Percentiles rank a stretch among this genome's conserved stretches.
These are phyloP conservation scores for Tuber microsphaerosporum DNA, from an alignment of 495 filamentous ascomycete genomes.

Conservation along the genomic window DNA sequence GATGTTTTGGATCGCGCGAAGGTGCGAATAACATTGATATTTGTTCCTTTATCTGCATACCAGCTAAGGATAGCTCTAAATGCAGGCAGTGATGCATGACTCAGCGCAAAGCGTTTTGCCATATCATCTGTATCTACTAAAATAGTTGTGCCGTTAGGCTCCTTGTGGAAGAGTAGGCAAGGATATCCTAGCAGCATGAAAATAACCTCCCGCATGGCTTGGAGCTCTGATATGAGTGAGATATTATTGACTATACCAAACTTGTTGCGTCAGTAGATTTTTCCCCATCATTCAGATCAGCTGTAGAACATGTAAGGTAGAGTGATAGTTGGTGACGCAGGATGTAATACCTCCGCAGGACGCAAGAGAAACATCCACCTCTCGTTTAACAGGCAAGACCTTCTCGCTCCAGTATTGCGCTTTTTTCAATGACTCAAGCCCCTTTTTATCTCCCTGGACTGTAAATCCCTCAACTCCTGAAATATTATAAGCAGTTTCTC, in stretches of 20 bases:
- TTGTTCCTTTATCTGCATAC: slow-evolving; percentile 42
- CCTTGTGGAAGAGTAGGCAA: slow-evolving; percentile 60
- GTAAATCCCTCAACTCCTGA: slow-evolving; percentile 29
- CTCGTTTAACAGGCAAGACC: slow-evolving; percentile 44
- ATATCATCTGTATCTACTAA: slow-evolving; percentile 16
- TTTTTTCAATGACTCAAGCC: slow-evolving; percentile 31
- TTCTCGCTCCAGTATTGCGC: slow-evolving; percentile 38
- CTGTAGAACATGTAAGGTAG: neutral
- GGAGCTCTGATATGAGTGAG: slow-evolving; percentile 59
- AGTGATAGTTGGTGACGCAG: slow-evolving; percentile 8
- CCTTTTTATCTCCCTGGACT: slow-evolving; percentile 18
- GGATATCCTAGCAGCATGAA: slow-evolving; percentile 78
- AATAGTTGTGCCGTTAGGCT: slow-evolving; percentile 40
- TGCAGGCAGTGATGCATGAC: slow-evolving; percentile 39
- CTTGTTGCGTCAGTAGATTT: slow-evolving; percentile 30
- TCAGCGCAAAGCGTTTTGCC: slow-evolving; percentile 38
- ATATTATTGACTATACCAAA: slow-evolving; percentile 44
- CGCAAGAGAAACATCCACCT: slow-evolving; percentile 40
- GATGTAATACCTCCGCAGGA: slow-evolving; percentile 44
- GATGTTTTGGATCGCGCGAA: slow-evolving; percentile 37
- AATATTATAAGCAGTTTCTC: slow-evolving; percentile 5
- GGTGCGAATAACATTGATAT: slow-evolving; percentile 44
- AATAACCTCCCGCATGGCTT: slow-evolving; percentile 66
- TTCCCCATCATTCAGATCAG: neutral
- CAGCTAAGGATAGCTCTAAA: slow-evolving; percentile 38